Percentiles rank a stretch among this genome's conserved stretches.
Conservation (phyloP, 192 early-diverging fungal genomes). For the Podila clonocystis region DNA sequence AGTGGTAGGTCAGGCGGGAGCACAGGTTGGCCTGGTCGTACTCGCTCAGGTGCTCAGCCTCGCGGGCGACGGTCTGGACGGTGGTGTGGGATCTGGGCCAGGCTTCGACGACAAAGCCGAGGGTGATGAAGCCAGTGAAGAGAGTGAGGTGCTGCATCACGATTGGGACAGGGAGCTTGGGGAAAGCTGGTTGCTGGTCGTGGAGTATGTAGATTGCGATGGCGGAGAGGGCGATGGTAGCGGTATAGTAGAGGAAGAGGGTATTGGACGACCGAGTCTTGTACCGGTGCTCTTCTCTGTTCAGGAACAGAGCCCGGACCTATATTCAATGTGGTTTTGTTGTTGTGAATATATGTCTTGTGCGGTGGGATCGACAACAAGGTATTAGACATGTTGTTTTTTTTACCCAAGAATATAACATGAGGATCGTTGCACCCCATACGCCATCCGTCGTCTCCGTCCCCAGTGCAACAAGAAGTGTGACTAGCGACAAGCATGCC, state of each 20-base stretch:
- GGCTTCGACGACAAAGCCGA: slow-evolving; percentile 25
- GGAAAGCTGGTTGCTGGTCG: neutral
- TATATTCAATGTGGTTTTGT: neutral
- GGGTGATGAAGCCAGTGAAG: neutral
- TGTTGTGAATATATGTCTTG: neutral
- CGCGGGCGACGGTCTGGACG: slow-evolving; percentile 17
- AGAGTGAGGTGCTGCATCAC: neutral
- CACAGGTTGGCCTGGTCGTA: slow-evolving; percentile 43
- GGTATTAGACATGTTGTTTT: neutral
- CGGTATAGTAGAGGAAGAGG: slow-evolving; percentile 1
- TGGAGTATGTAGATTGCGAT: slow-evolving; percentile 6
- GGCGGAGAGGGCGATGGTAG: neutral
- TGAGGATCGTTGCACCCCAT: neutral
- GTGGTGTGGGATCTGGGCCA: slow-evolving; percentile 34
- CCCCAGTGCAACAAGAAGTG: neutral
- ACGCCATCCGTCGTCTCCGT: slow-evolving; percentile 2
- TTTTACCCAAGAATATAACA: slow-evolving; percentile 11
- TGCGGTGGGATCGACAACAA: neutral
- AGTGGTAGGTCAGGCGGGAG: slow-evolving; percentile 20
- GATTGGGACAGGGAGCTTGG: neutral
- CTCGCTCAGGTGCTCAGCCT: neutral
- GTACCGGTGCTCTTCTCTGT: slow-evolving; percentile 8
- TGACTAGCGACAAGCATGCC: neutral
- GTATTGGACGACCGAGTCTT: slow-evolving; percentile 1
- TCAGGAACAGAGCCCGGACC: neutral